phyloP scores from a whole-genome alignment of 192 early-diverging fungal species.

The Funneliformis geosporum region DNA sequence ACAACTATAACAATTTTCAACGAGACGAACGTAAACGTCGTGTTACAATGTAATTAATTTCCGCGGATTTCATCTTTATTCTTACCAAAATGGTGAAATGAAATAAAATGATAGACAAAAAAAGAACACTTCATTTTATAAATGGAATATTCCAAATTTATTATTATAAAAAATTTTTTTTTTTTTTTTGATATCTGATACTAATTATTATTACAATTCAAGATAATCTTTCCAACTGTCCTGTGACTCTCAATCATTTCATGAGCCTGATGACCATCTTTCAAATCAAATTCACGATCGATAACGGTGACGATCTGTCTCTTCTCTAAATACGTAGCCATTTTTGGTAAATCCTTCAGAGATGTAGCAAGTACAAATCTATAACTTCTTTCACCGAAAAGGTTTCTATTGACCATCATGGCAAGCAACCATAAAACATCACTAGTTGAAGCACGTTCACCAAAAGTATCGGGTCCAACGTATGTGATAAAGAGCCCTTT shows the following conservation, averaged over 20 bases:
- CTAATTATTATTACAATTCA: background rate
- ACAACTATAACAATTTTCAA: no score
- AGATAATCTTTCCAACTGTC: constrained; percentile 38
- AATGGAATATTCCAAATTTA: no score
- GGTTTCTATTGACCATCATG: background rate
- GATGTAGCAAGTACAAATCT: background rate
- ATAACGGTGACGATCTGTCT: background rate
- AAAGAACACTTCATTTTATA: no score
- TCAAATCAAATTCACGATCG: constrained; percentile 17
- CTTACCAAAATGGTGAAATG: no score
- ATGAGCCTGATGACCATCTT: constrained; percentile 36
- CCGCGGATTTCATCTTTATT: no score
- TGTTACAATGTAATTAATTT: no score
- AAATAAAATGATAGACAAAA: no score
- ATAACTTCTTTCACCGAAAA: background rate
- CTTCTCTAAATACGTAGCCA: constrained; percentile 15
- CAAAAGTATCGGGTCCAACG: background rate
- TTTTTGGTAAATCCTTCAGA: background rate
- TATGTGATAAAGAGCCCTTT: background rate
- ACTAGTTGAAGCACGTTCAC: background rate
- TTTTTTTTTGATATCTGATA: background rate
- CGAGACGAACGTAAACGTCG: no score
- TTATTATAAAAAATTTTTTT: background rate
- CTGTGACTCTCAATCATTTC: constrained; percentile 34
- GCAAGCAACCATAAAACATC: background rate